These are phyloP conservation scores for Phytophthora multivora DNA, from an alignment of 352 stramenopile genomes.

Conservation along the genomic window DNA sequence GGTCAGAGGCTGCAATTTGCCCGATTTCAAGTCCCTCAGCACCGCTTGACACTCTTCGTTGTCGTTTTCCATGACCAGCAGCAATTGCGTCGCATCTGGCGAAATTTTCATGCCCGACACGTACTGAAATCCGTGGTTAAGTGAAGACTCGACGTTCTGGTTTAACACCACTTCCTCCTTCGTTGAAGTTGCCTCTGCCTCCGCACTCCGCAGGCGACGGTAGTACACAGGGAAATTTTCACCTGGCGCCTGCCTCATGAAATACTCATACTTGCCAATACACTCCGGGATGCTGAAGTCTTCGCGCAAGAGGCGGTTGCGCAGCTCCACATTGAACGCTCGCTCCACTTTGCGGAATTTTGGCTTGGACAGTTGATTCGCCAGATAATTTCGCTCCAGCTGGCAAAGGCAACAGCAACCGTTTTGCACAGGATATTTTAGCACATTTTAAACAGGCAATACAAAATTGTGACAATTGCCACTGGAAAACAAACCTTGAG, in stretches of 20 bases:
- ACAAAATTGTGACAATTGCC: background rate
- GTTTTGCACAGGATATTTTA: slow-evolving; percentile 1
- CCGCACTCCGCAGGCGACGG: slow-evolving; percentile 39
- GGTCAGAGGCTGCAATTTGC: slow-evolving; percentile 38
- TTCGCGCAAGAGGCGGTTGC: slow-evolving; percentile 59
- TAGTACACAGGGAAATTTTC: slow-evolving; percentile 87
- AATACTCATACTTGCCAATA: slow-evolving; percentile 81
- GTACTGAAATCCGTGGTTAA: slow-evolving; percentile 72
- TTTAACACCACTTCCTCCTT: slow-evolving; percentile 71
- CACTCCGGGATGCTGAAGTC: slow-evolving; percentile 76
- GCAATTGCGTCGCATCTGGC: slow-evolving; percentile 56
- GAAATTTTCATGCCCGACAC: slow-evolving; percentile 82
- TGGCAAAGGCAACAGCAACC: slow-evolving; percentile 12
- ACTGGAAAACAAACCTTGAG: slow-evolving; percentile 46
- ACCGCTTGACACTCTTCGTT: slow-evolving; percentile 63
- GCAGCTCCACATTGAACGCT: slow-evolving; percentile 70
- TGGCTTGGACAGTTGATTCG: slow-evolving; percentile 53
- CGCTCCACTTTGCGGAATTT: slow-evolving; percentile 67
- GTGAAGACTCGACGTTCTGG: slow-evolving; percentile 66
- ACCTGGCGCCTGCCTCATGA: slow-evolving; percentile 56
- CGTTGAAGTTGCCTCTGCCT: slow-evolving; percentile 15
- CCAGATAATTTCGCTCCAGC: slow-evolving; percentile 58
- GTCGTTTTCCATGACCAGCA: slow-evolving; percentile 76
- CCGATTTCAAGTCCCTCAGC: slow-evolving; percentile 43
- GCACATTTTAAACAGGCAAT: background rate